A percentile compares a stretch with the other conserved stretches of the same genome.
Conservation (phyloP, 352 stramenopile species). For the Globisporangium spiculum region DNA sequence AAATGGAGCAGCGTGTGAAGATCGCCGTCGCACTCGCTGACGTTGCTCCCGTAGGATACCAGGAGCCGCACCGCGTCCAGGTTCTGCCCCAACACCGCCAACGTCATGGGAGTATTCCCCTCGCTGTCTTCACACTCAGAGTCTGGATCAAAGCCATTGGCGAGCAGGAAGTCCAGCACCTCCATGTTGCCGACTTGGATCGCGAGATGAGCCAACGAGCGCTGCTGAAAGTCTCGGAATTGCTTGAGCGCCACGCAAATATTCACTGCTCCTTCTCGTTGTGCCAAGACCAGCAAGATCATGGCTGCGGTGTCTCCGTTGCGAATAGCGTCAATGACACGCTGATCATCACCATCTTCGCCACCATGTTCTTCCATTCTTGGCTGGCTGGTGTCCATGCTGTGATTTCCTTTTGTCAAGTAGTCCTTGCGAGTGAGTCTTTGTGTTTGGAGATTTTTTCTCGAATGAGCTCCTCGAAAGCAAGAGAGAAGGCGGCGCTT, state of each 20-base stretch:
- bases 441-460: neutral
- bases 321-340: neutral
- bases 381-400: neutral
- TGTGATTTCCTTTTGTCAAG: neutral
- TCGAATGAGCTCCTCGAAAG: neutral
- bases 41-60: conserved; percentile 24
- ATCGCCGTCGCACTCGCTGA: conserved; percentile 24
- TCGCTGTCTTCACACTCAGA: conserved; percentile 14
- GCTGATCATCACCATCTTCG: neutral
- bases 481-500: neutral
- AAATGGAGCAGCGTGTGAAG: conserved; percentile 15
- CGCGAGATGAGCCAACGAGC: conserved; percentile 29
- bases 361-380: neutral
- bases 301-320: neutral
- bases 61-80: conserved; percentile 19
- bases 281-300: neutral
- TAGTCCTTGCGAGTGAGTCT: neutral
- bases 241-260: conserved; percentile 9
- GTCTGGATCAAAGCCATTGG: neutral
- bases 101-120: conserved; percentile 13
- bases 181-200: conserved; percentile 20
- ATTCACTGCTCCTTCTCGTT: conserved; percentile 6
- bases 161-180: conserved; percentile 19
- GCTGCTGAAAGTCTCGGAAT: conserved; percentile 23
- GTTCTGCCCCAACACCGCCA: conserved; percentile 12